A percentile compares a stretch with the other conserved stretches of the same genome.
Conservation (phyloP, 257 asterid species). For the Gardenia jasminoides region DNA sequence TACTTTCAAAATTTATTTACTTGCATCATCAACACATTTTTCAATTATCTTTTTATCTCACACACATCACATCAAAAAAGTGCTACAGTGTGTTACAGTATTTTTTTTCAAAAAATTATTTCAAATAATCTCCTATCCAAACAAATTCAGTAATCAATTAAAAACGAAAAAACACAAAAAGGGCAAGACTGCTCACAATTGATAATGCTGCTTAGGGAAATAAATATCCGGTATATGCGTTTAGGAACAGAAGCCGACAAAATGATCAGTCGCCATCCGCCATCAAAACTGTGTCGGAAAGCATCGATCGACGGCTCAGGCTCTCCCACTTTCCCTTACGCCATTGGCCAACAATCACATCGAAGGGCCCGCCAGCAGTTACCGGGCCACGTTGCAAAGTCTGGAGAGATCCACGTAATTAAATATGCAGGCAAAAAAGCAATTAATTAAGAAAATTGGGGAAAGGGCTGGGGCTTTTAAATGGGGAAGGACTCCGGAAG, state of each 20-base stretch:
- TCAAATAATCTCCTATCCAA: too few relatives aligned
- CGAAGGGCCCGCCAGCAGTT: conserved; percentile 3
- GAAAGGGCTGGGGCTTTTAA: conserved; percentile 21
- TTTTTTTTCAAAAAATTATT: too few relatives aligned
- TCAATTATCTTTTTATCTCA: too few relatives aligned
- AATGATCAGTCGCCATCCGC: conserved; percentile 19
- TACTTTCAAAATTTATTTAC: too few relatives aligned
- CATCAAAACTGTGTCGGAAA: conserved; percentile 36
- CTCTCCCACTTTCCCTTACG: conserved; percentile 36
- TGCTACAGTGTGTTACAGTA: too few relatives aligned
- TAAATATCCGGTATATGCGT: background rate
- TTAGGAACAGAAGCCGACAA: conserved; percentile 7
- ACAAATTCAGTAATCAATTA: too few relatives aligned
- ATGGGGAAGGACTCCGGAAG: conserved; percentile 24
- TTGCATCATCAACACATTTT: too few relatives aligned
- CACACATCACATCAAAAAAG: too few relatives aligned
- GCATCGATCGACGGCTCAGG: conserved; percentile 24
- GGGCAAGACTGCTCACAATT: too few relatives aligned
- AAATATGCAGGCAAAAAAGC: conserved; percentile 20
- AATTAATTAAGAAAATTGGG: conserved; percentile 11
- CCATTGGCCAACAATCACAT: conserved; percentile 39
- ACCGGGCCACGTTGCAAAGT: conserved; percentile 57
- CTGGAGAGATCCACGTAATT: conserved; percentile 17
- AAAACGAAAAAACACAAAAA: too few relatives aligned
- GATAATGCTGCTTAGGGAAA: too few relatives aligned